Percentiles rank a stretch among this genome's conserved stretches.
These are phyloP conservation scores for Colletotrichum euphorbiae DNA, from an alignment of 2,329 filamentous ascomycete genomes.

Conservation along the genomic window DNA sequence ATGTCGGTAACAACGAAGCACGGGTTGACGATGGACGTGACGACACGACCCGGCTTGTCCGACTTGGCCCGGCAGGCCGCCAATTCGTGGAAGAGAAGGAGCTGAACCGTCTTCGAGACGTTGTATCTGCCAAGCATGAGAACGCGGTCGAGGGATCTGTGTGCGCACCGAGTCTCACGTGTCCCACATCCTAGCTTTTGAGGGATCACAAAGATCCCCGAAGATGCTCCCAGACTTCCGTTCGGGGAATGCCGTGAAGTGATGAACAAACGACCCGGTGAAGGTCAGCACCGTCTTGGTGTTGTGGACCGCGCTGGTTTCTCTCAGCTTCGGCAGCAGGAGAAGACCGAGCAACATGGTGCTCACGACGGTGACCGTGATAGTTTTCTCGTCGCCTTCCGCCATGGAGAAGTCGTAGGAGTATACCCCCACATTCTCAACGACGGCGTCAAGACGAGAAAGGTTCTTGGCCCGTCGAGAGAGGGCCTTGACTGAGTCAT, in stretches of 20 bases:
- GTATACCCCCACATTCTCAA: conserved; percentile 57
- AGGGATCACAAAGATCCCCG: background rate
- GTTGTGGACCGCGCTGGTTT: conserved; percentile 45
- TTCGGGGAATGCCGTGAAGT: conserved; percentile 45
- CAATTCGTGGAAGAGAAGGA: too few species aligned
- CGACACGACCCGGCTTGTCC: too few species aligned
- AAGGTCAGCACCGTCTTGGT: conserved; percentile 45
- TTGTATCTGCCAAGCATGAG: too few species aligned
- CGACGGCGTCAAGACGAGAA: conserved; percentile 55
- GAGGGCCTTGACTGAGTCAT: conserved; percentile 60
- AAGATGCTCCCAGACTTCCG: conserved; percentile 42
- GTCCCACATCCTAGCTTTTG: too few species aligned
- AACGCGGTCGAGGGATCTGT: too few species aligned
- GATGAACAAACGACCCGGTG: conserved; percentile 46
- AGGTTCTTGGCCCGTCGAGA: conserved; percentile 50
- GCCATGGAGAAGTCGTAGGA: conserved; percentile 47
- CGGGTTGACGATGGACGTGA: conserved; percentile 56
- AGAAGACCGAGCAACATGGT: conserved; percentile 63
- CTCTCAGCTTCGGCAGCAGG: conserved; percentile 63
- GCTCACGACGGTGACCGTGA: conserved; percentile 66
- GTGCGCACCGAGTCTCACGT: too few species aligned
- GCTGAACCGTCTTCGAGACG: too few species aligned
- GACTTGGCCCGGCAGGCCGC: too few species aligned
- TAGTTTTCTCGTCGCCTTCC: conserved; percentile 59
- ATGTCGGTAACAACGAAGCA: conserved; percentile 49